These are phyloP conservation scores for Dothistroma septosporum DNA, from an alignment of 2,329 filamentous ascomycete species.

Conservation along the genomic window DNA sequence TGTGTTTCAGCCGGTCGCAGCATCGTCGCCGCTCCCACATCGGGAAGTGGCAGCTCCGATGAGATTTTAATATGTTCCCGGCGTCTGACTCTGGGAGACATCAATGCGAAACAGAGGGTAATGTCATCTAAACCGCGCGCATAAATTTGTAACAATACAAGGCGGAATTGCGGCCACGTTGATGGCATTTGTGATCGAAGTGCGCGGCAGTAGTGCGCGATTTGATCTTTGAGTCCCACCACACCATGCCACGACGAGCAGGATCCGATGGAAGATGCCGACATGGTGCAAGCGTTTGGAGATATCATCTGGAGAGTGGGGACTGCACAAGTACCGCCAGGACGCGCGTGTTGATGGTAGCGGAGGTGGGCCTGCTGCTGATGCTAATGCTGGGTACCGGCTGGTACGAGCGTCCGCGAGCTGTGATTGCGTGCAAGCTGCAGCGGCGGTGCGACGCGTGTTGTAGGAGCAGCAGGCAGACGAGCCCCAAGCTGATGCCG, in stretches of 20 bases:
- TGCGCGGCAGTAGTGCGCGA: too few relatives aligned
- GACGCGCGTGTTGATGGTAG: neutral
- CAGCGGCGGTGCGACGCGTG: neutral
- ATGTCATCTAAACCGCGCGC: neutral
- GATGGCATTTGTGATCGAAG: neutral
- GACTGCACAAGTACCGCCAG: too few relatives aligned
- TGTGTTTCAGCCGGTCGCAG: neutral
- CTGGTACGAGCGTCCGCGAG: neutral
- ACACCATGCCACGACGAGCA: neutral
- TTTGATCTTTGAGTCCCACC: neutral
- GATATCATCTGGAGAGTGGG: neutral
- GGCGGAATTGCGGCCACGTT: neutral
- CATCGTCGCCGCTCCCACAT: neutral
- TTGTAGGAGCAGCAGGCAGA: neutral
- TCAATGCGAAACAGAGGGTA: neutral
- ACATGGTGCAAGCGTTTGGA: neutral
- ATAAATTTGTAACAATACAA: neutral
- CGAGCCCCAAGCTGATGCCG: neutral
- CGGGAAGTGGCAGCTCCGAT: slow-evolving; percentile 1
- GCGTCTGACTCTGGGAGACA: neutral
- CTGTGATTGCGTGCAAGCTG: neutral
- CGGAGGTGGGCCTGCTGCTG: neutral
- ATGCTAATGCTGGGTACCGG: neutral
- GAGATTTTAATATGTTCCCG: neutral
- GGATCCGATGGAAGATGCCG: neutral